A percentile compares a stretch with the other conserved stretches of the same genome.
phyloP scores from a whole-genome alignment of 169 alveolate genomes.

The Eimeria tenella region DNA sequence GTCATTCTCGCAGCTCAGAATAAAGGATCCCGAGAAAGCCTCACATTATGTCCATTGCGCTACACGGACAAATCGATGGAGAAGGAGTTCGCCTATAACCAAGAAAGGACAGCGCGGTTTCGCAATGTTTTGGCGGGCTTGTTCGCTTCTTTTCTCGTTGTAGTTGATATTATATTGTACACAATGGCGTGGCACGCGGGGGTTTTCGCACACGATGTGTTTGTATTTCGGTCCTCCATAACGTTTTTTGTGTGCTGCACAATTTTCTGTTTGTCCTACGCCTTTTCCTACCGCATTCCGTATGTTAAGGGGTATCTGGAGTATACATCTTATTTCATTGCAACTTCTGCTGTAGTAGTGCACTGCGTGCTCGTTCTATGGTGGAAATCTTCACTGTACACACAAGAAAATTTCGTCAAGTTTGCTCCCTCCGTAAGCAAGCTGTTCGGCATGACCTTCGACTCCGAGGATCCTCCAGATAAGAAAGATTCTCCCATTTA shows the following conservation, averaged over 20 bases:
- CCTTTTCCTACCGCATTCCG: conserved; percentile 13
- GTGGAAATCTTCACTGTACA: conserved; percentile 24
- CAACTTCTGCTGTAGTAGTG: background rate
- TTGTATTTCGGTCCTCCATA: background rate
- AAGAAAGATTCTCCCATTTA: background rate
- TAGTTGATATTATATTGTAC: background rate
- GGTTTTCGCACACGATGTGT: background rate
- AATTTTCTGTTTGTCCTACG: background rate
- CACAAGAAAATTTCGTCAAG: background rate
- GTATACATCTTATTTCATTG: conserved; percentile 1
- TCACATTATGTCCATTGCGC: background rate
- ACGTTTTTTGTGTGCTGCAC: background rate
- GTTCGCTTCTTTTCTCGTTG: background rate
- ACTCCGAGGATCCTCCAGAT: background rate
- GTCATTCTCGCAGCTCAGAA: background rate
- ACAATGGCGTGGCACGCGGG: background rate
- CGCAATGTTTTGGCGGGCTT: conserved; percentile 35
- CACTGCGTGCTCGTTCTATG: background rate
- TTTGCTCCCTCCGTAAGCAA: background rate
- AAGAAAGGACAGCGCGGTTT: background rate
- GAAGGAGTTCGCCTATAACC: conserved; percentile 32
- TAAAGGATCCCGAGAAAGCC: conserved; percentile 5
- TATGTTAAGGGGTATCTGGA: conserved; percentile 6
- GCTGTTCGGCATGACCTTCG: background rate
- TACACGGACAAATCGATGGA: conserved; percentile 37